Evolutionary conservation across 2,329 filamentous ascomycete species (phyloP).

Genomic region (Sclerotinia minor): DNA sequence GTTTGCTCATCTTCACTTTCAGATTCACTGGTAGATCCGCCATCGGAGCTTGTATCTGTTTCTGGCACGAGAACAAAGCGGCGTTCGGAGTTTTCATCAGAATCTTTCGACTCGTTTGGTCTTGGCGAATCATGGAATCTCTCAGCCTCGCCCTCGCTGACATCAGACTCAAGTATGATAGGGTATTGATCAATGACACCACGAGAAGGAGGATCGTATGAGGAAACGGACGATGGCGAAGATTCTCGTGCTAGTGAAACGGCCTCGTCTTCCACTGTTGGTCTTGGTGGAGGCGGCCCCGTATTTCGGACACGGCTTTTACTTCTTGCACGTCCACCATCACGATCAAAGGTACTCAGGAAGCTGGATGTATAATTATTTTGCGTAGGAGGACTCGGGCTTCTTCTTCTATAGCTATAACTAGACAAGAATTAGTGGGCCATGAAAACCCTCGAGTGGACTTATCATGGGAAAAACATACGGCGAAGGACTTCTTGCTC

Average conservation of each 20-base stretch:
- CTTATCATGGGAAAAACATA: constrained; percentile 30
- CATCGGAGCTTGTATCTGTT: constrained; percentile 26
- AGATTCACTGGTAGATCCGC: constrained; percentile 9
- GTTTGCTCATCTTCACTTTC: constrained; percentile 30
- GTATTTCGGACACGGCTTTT: constrained; percentile 30
- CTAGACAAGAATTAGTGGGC: constrained; percentile 16
- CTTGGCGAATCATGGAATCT: constrained; percentile 35
- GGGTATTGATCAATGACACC: constrained; percentile 69
- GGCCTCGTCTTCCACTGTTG: constrained; percentile 69
- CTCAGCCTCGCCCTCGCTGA: constrained; percentile 39
- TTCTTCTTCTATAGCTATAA: constrained; percentile 13
- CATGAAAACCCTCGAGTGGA: neutral
- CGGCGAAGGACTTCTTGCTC: constrained; percentile 45
- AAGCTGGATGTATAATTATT: constrained; percentile 25
- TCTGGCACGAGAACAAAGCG: constrained; percentile 61
- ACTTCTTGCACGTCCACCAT: constrained; percentile 28
- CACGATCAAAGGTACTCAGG: constrained; percentile 22
- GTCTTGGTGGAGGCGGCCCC: constrained; percentile 54
- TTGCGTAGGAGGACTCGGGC: constrained; percentile 21
- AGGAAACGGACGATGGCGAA: constrained; percentile 36
- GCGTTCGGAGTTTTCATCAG: constrained; percentile 49
- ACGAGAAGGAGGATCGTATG: constrained; percentile 58
- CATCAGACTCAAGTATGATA: constrained; percentile 61
- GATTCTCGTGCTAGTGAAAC: constrained; percentile 62
- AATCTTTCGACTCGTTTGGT: constrained; percentile 27